A percentile compares a stretch with the other conserved stretches of the same genome.
Conservation (phyloP, 176 grass and related monocot species). For the Hsuehochloa calcarea region DNA sequence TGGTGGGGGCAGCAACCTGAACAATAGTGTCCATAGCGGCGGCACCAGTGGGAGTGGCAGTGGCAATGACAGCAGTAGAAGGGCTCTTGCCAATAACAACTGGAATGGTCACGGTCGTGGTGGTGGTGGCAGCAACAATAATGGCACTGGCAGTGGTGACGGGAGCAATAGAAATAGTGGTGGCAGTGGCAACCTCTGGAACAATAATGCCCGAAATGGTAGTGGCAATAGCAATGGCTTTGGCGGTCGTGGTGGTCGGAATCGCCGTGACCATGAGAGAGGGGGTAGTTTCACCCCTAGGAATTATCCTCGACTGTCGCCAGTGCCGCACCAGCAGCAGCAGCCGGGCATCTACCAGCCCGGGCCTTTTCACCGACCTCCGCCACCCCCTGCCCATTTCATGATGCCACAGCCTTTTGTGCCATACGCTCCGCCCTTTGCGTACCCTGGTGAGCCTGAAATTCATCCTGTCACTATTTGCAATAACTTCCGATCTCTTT, state of each 20-base stretch:
- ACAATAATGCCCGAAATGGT: slow-evolving; percentile 22
- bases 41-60: neutral
- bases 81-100: neutral
- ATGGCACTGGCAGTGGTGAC: slow-evolving; percentile 23
- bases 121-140: slow-evolving; percentile 6
- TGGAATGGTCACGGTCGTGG: slow-evolving; percentile 30
- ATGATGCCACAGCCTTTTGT: slow-evolving; percentile 34
- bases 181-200: slow-evolving; percentile 17
- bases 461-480: neutral
- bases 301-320: slow-evolving; percentile 23
- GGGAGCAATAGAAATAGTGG: slow-evolving; percentile 21
- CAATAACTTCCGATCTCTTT: neutral
- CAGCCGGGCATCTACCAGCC: slow-evolving; percentile 26
- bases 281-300: slow-evolving; percentile 42
- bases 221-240: slow-evolving; percentile 28
- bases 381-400: slow-evolving; percentile 30
- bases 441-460: slow-evolving; percentile 47
- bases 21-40: neutral
- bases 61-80: slow-evolving; percentile 17
- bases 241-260: slow-evolving; percentile 42
- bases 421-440: slow-evolving; percentile 31
- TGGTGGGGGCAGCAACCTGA: neutral
- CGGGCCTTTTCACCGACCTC: slow-evolving; percentile 34
- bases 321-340: slow-evolving; percentile 29
- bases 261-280: slow-evolving; percentile 51